Evolutionary conservation across 2,329 filamentous ascomycete species (phyloP).

Genomic region (Nemania abortiva): DNA sequence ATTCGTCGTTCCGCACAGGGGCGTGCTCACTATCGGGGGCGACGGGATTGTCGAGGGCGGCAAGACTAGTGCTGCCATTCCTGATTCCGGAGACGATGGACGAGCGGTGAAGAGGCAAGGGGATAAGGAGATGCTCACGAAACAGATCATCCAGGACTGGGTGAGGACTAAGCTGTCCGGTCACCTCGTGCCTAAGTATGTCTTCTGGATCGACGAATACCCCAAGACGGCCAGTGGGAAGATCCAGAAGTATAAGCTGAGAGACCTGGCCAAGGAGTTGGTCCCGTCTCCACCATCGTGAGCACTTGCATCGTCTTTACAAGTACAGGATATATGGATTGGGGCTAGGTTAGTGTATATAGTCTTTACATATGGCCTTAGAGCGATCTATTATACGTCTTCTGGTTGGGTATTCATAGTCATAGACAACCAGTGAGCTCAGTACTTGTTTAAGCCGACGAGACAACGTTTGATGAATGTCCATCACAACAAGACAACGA

Average conservation of each 20-base stretch:
- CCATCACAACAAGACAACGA: background rate
- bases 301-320: background rate
- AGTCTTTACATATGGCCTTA: too few species aligned
- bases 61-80: constrained; percentile 38
- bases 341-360: too few species aligned
- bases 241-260: constrained; percentile 93
- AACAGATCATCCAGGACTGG: constrained; percentile 75
- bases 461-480: too few species aligned
- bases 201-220: constrained; percentile 89
- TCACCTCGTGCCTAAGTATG: constrained; percentile 86
- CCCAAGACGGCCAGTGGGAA: constrained; percentile 97
- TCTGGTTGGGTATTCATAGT: background rate
- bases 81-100: constrained; percentile 21
- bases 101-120: constrained; percentile 23
- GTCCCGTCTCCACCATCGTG: background rate
- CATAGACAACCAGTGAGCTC: too few species aligned
- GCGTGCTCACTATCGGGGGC: constrained; percentile 49
- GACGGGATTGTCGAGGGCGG: constrained; percentile 37
- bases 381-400: background rate
- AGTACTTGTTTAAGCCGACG: too few species aligned
- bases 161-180: constrained; percentile 75
- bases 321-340: too few species aligned
- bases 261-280: constrained; percentile 68
- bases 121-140: constrained; percentile 57
- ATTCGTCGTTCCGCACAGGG: constrained; percentile 74